phyloP scores from a whole-genome alignment of 2,329 filamentous ascomycete species.

The Pseudopyrenochaeta lycopersici region DNA sequence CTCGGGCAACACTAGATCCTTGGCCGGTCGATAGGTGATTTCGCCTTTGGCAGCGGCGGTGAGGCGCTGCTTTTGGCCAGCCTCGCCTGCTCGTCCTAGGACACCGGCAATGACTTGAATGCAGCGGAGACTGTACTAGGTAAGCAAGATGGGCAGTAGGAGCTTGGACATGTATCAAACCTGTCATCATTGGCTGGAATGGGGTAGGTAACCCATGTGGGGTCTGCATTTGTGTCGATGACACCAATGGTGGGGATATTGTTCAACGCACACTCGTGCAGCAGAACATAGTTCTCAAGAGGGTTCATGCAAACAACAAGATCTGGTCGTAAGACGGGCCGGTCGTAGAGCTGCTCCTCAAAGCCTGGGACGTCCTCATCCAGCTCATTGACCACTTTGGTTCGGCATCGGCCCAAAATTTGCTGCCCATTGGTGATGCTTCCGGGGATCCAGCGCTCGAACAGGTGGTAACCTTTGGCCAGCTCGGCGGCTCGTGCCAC shows the following conservation, averaged over 20 bases:
- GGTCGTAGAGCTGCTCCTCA: slow-evolving; percentile 69
- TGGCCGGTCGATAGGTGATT: slow-evolving; percentile 64
- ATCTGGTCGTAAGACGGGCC: slow-evolving; percentile 80
- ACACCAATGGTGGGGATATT: slow-evolving; percentile 94
- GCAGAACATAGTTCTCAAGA: slow-evolving; percentile 85
- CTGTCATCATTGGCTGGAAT: slow-evolving; percentile 98
- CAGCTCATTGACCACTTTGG: slow-evolving; percentile 79
- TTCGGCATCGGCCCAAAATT: slow-evolving; percentile 75
- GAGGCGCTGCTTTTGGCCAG: slow-evolving; percentile 74
- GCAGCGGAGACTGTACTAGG: slow-evolving; percentile 73
- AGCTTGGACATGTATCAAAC: slow-evolving; percentile 55
- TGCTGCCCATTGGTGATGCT: slow-evolving; percentile 92
- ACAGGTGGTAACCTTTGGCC: slow-evolving; percentile 84
- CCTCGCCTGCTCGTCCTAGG: slow-evolving; percentile 82
- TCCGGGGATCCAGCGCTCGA: slow-evolving; percentile 91
- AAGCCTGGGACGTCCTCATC: slow-evolving; percentile 73
- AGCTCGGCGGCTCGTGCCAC: slow-evolving; percentile 84
- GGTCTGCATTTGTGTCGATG: slow-evolving; percentile 91
- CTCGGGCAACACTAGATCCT: slow-evolving; percentile 26
- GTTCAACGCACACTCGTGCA: slow-evolving; percentile 89
- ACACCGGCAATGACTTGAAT: slow-evolving; percentile 84
- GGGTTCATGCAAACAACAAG: slow-evolving; percentile 93
- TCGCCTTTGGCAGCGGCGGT: slow-evolving; percentile 68
- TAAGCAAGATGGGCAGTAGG: slow-evolving; percentile 1
- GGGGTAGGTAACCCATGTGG: slow-evolving; percentile 93